Conservation (phyloP, 108 stramenopile genomes). For the Licmophora abbreviata region DNA sequence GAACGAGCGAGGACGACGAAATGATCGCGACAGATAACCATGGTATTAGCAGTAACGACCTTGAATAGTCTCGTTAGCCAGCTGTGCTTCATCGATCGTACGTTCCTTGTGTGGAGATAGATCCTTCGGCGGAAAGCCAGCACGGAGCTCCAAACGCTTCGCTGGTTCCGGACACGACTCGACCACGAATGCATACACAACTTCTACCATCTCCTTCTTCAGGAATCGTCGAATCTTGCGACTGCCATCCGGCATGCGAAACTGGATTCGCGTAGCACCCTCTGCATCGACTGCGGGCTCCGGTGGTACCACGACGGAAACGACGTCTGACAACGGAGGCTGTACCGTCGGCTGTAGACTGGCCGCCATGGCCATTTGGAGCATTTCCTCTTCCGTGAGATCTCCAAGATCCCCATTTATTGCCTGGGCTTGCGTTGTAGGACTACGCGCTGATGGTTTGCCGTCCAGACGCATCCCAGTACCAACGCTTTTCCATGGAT, state of each 20-base stretch:
- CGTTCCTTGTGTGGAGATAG: constrained; percentile 15
- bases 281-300: constrained; percentile 47
- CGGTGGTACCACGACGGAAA: constrained; percentile 11
- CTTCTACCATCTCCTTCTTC: constrained; percentile 34
- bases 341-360: constrained; percentile 34
- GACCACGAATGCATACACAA: constrained; percentile 69
- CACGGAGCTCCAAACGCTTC: constrained; percentile 34
- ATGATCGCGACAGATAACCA: too few species aligned
- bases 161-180: constrained; percentile 18
- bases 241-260: constrained; percentile 81
- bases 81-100: constrained; percentile 54
- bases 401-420: constrained; percentile 17
- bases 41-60: too few species aligned
- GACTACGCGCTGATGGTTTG: constrained; percentile 8
- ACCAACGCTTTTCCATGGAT: constrained; percentile 71
- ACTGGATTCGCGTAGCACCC: constrained; percentile 48
- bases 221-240: constrained; percentile 63
- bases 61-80: constrained; percentile 63
- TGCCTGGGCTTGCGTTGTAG: background rate
- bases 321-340: background rate
- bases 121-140: constrained; percentile 69
- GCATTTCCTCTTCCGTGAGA: constrained; percentile 73
- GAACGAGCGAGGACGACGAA: too few species aligned
- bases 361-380: constrained; percentile 65
- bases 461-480: constrained; percentile 75